Conservation (phyloP, 441 rosid species). For the Heliophila coronopifolia region DNA sequence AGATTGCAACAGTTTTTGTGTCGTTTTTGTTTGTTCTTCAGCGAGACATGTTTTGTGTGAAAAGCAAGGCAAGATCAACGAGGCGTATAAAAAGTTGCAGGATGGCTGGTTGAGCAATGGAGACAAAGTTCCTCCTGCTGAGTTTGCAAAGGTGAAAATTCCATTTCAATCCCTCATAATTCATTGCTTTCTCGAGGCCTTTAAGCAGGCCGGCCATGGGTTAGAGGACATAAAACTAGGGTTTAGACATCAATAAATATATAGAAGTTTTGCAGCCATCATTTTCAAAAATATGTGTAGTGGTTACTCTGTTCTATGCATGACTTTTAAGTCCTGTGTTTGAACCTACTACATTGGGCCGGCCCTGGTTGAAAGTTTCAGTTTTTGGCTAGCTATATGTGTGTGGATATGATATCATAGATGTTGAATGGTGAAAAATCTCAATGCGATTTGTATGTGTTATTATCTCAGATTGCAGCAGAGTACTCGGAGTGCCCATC, state of each 20-base stretch:
- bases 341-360: too few species aligned
- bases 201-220: too few species aligned
- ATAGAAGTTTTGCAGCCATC: too few species aligned
- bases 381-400: neutral
- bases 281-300: too few species aligned
- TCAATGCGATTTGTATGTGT: neutral
- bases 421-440: neutral
- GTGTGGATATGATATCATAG: too few species aligned
- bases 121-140: conserved; percentile 97
- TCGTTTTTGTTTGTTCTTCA: too few species aligned
- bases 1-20: too few species aligned
- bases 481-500: conserved; percentile 93
- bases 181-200: neutral
- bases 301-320: too few species aligned
- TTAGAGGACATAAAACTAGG: too few species aligned
- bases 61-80: conserved; percentile 92
- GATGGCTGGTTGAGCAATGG: conserved; percentile 93
- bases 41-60: conserved; percentile 87
- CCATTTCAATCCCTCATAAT: conserved; percentile 1
- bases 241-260: too few species aligned
- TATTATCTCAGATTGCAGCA: conserved; percentile 59
- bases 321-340: too few species aligned
- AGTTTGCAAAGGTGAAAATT: conserved; percentile 73
- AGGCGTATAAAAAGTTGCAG: conserved; percentile 86
- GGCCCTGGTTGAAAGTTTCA: conserved; percentile 7